Evolutionary conservation across 371 early-diverging fungal species (phyloP).

Genomic region (Sporodiniella umbellata): DNA sequence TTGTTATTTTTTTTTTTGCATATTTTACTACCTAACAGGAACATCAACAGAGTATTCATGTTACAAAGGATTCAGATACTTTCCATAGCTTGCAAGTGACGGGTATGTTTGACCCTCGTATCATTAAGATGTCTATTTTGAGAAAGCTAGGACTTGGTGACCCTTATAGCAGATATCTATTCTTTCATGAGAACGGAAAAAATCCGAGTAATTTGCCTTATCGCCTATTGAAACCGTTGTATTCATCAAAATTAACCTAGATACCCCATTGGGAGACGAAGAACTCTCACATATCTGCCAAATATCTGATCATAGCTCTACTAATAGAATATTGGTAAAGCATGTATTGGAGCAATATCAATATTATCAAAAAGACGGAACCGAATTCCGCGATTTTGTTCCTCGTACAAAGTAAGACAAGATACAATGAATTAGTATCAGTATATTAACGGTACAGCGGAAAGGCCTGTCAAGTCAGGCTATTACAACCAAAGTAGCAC

Average conservation of each 20-base stretch:
- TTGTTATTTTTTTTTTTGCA: not conserved
- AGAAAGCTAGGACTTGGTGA: conserved; percentile 38
- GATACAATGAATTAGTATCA: conserved; percentile 1
- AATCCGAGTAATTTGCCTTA: conserved; percentile 38
- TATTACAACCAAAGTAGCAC: conserved; percentile 3
- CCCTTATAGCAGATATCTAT: conserved; percentile 25
- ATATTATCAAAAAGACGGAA: conserved; percentile 23
- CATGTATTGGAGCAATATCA: conserved; percentile 19
- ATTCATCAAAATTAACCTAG: conserved; percentile 9
- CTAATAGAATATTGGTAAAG: conserved; percentile 39
- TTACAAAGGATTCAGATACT: conserved; percentile 35
- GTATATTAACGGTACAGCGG: not conserved
- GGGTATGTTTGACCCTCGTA: conserved; percentile 32
- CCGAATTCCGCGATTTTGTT: conserved; percentile 20
- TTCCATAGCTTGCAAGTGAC: conserved; percentile 42
- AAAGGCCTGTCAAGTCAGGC: not conserved
- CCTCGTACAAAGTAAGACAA: conserved; percentile 1
- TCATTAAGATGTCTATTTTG: conserved; percentile 35
- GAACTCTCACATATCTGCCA: conserved; percentile 41
- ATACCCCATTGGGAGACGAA: conserved; percentile 30
- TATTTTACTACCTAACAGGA: too few relatives aligned
- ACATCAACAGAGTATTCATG: not conserved
- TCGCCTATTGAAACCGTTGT: too few relatives aligned
- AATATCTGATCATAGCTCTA: conserved; percentile 36
- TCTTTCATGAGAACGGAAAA: conserved; percentile 45